Conservation (phyloP, 2,329 filamentous ascomycete genomes). For the Alternaria viburni region DNA sequence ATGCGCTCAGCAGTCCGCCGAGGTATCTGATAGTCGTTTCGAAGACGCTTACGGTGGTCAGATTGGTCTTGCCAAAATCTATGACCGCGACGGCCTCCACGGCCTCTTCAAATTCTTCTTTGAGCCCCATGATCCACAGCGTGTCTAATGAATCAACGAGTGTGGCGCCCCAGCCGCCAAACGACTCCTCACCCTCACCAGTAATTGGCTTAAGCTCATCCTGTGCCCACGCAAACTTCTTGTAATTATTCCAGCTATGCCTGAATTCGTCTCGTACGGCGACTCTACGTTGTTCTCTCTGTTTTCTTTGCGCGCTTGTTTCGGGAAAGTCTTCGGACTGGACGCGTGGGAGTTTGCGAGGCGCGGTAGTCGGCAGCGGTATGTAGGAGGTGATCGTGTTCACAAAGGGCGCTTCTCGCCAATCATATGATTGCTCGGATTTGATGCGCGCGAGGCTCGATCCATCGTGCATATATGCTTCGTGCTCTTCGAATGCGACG, state of each 20-base stretch:
- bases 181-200: constrained; percentile 48
- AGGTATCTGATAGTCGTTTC: constrained; percentile 57
- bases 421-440: constrained; percentile 44
- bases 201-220: constrained; percentile 55
- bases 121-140: constrained; percentile 57
- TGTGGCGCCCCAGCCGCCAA: constrained; percentile 58
- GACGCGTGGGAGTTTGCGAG: constrained; percentile 48
- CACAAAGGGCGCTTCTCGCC: constrained; percentile 51
- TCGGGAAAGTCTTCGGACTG: constrained; percentile 51
- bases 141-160: constrained; percentile 56
- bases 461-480: constrained; percentile 42
- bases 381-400: constrained; percentile 47
- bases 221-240: constrained; percentile 52
- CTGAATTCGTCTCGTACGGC: constrained; percentile 52
- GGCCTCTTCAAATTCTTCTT: constrained; percentile 56
- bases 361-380: constrained; percentile 46
- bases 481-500: constrained; percentile 37
- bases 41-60: constrained; percentile 56
- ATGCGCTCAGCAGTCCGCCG: constrained; percentile 46
- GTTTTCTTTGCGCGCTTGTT: constrained; percentile 26
- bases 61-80: constrained; percentile 51
- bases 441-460: constrained; percentile 19
- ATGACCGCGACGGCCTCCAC: constrained; percentile 54
- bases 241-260: constrained; percentile 54
- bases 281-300: constrained; percentile 40